Base-by-base conservation (phyloP, 345 rosid genomes). In the Ceriops tagal region DNA sequence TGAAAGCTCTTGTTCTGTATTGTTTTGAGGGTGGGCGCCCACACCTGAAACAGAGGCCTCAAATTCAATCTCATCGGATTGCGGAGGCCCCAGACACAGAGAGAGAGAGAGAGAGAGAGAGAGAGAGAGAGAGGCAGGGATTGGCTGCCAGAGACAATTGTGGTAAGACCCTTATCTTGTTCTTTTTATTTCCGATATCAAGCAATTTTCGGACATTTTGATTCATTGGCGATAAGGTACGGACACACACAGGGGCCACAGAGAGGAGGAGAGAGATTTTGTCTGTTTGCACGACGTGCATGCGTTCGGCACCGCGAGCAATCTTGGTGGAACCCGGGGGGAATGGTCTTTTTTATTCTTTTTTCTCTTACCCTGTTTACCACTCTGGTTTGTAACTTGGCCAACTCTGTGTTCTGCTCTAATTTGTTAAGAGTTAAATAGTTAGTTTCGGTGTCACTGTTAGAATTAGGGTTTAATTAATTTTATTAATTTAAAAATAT, bases 241-340 rank as follows among this genome's bases (percentile, higher is more conserved):
- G 13, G 13, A 39, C 13, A 9, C 15, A 9, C 2, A 35, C 13
- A 11, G 10, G 3, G 10, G 3, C 13, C 34, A 0, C 13, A 10
- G 46, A 39, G 46, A 39, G 46, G 10, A 9, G 1, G 46, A 39
- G 46, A 39, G 65, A 27, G 18, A 19, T 30, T 68, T 75, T 77
- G 77, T 73, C 74, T 31, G 34, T 24, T 24, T 24, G 26, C 26
- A 24, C 26, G 26, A 24, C 26, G 26, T 24, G 26, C 26, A 24
- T 1, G 26, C 26, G 1, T 24, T 24, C 26, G 26, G 26, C 65
- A 74, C 37, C 58, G 58, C 59, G 15, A n/a, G 71, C 67, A 52
- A 65, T 60, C 32, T 70, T 43, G 61, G 73, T 68, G 74, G 80
- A 67, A 70, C 49, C 71, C 43, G 71, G 35, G 56, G 58, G 67